Base-by-base conservation (phyloP, 176 grass and related monocot genomes). In the Phragmites australis region DNA sequence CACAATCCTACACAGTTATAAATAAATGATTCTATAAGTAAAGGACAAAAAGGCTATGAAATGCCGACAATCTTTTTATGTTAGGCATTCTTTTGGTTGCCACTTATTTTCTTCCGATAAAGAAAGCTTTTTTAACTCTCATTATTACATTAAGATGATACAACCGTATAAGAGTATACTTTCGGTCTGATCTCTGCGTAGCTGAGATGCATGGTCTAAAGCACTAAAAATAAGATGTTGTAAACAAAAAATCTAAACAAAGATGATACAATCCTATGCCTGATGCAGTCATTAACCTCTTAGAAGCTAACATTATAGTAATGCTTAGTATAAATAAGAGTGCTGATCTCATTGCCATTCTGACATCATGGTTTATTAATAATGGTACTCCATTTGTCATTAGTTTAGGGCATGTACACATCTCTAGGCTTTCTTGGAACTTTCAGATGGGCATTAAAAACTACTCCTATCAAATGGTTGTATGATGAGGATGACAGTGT, bases 401-500 rank as follows among this genome's bases (percentile, higher is more conserved):
- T 49, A 72, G 65, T 89, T 76, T 85, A 64, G n/a, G 77, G 46
- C 15, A 78, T 78, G 65, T 71, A 5, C 86, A 89, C 72, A 76
- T 85, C 47, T 81, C 87, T 85, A 89, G 82, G 77, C 30, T 52
- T 75, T 85, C 87, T 89, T 69, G 77, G 87, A 68, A 85, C 87
- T 89, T 58, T 26, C 71, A 81, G 82, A 57, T 30, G 18, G 10
- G 27, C 13, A 81, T 85, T 85, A 81, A 89, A 48, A 81, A 77
- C 46, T 68, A 39, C 46, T 54, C 32, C 40, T 70, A 45, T 22
- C 86, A 87, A 73, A 87, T 46, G 56, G 57, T 45, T 18, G 54
- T 53, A 79, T 67, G 55, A 56, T 32, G 49, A 59, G 12, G 65
- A 68, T 61, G 60, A 48, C 53, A 67, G 30, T 71, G 47, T 75